Evolutionary conservation across 164 flowering plant species (phyloP), one percentile per base, ranked within the genome.

Genomic region (Buxus sempervirens): DNA sequence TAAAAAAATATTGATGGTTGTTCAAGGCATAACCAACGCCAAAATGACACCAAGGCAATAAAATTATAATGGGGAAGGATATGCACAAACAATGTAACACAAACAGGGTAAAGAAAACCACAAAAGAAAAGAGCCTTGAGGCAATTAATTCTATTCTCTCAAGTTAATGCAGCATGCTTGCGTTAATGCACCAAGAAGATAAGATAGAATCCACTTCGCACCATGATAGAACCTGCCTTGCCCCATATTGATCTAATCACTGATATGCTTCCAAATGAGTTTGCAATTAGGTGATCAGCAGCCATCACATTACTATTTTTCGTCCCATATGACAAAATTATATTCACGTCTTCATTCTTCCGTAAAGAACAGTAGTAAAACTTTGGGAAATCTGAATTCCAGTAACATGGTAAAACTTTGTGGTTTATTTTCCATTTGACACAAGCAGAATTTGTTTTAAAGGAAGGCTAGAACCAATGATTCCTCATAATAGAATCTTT

Each of bases 141-240:
- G n/a, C n/a, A n/a, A n/a, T n/a, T n/a, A n/a, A n/a, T n/a, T n/a
- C n/a, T n/a, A n/a, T n/a, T n/a, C n/a, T n/a, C n/a, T n/a, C n/a
- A n/a, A n/a, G n/a, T n/a, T n/a, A n/a, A n/a, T n/a, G n/a, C n/a
- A n/a, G n/a, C n/a, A n/a, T n/a, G n/a, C n/a, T n/a, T n/a, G n/a
- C n/a, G n/a, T n/a, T n/a, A n/a, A n/a, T n/a, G 64, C 41, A 83
- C 79, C 83, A 81, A 86, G 20, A 78, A 78, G 68, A 81, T 66
- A 4, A 81, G 74, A 73, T 70, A 78, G 56, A 78, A 71, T 64
- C 77, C 72, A 53, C 76, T 64, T 23, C 82, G 67, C 19, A 80
- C 41, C 42, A 78, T 61, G n/a, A 73, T 27, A 0, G 79, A 70
- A 16, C 62, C 60, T 5, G 78, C 72, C 81, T 83, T 86, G 69